Base-by-base conservation (phyloP, 495 filamentous ascomycete species). In the Astrocystis sublimbata region DNA sequence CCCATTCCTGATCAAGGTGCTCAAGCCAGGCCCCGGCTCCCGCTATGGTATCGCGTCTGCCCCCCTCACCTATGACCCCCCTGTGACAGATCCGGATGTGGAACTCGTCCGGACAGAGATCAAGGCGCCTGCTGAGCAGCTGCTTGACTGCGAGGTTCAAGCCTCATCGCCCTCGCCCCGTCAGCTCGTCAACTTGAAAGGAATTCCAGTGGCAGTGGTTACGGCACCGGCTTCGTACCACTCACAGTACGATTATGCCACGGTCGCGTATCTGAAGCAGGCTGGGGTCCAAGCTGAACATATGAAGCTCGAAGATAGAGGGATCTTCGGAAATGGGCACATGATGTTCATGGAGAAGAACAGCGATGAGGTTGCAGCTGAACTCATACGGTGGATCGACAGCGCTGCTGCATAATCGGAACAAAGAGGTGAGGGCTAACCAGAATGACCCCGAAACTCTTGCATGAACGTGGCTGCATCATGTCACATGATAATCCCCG, bases 271-370 rank as follows among this genome's bases (percentile, higher is more conserved):
- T 65, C 69, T 87, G 59, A 64, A 75, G 57, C 85, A 89, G 68
- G 83, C 82, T 2, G 85, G 85, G 2, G 78, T 84, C 2, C 28
- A 66, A 4, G 74, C 78, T 6, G 68, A 82, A 53, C 75, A 78
- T 57, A 36, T 82, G 50, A 68, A 81, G 50, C 73, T 87, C 55
- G 70, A 63, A 0, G 70, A 82, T 64, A 50, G 63, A 7, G 78
- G 79, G 0, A 80, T 86, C 26, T 63, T 74, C 33, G 85, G 86
- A 2, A 87, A 88, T 67, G 85, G 80, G 9, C 84, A 87, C 69
- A 76, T 87, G 68, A 73, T 81, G 53, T 85, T 85, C 61, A 69
- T 87, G 63, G 85, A 88, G 74, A 83, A 78, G 75, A 88, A 87
- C 55, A 87, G 78, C 63, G 71, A 81, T 50, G 65, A 73, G 4